Conservation (phyloP, 306 rosid genomes). For the Begonia peltatifolia region DNA sequence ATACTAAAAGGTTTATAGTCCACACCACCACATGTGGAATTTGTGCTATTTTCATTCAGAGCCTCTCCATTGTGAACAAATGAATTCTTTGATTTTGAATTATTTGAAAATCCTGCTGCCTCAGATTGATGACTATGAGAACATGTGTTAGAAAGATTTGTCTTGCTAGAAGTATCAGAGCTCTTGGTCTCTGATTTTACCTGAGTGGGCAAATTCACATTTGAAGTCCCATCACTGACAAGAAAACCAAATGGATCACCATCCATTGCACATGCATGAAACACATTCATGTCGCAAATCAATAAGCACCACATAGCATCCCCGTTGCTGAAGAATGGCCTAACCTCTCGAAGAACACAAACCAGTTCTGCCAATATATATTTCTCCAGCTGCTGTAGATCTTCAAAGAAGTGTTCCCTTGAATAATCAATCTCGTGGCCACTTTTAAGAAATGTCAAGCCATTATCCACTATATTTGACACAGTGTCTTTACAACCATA, state of each 20-base stretch:
- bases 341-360: conserved; percentile 78
- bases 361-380: conserved; percentile 77
- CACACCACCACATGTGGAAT: conserved; percentile 21
- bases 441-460: conserved; percentile 54
- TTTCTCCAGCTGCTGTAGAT: conserved; percentile 70
- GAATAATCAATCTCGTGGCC: conserved; percentile 74
- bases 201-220: conserved; percentile 15
- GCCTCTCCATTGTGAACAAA: conserved; percentile 20
- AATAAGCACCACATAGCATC: conserved; percentile 97
- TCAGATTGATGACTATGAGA: conserved; percentile 35
- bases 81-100: conserved; percentile 25
- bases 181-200: conserved; percentile 22
- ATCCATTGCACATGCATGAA: conserved; percentile 82
- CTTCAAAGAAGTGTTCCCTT: conserved; percentile 60
- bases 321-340: conserved; percentile 76
- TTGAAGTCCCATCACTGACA: conserved; percentile 21
- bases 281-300: conserved; percentile 71
- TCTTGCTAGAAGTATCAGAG: conserved; percentile 31
- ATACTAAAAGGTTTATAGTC: conserved; percentile 27
- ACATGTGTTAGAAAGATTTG: conserved; percentile 19
- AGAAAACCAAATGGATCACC: conserved; percentile 33
- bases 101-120: conserved; percentile 24
- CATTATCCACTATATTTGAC: conserved; percentile 68
- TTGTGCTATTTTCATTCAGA: conserved; percentile 30
- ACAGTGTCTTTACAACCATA: conserved; percentile 73